Evolutionary conservation across 441 rosid genomes (phyloP).

Genomic region (Gossypium schwendimanii): DNA sequence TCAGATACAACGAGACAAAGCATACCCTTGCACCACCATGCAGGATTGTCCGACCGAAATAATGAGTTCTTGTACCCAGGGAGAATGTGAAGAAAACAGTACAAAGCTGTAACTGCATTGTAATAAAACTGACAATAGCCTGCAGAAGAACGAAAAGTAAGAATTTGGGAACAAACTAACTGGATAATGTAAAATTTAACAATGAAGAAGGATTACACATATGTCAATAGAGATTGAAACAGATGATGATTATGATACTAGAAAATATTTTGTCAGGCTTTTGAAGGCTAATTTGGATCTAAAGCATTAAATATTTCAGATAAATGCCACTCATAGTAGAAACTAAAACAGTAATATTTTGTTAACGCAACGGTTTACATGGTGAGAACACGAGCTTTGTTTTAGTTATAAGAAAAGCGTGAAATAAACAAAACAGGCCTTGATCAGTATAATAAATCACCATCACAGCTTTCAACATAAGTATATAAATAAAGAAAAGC

Average conservation of each 20-base stretch:
- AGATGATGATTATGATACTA: background rate
- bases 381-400: too few relatives aligned
- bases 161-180: background rate
- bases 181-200: background rate
- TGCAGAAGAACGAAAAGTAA: constrained; percentile 27
- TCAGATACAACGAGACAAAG: constrained; percentile 6
- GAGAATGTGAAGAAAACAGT: constrained; percentile 98
- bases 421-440: background rate
- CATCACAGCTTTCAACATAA: background rate
- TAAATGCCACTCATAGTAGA: background rate
- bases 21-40: constrained; percentile 98
- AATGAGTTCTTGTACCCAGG: constrained; percentile 91
- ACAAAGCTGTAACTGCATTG: constrained; percentile 97
- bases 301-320: background rate
- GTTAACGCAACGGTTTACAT: too few relatives aligned
- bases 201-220: background rate
- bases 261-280: background rate
- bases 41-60: constrained; percentile 94
- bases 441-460: background rate
- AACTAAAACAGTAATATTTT: background rate
- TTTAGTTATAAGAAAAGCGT: background rate
- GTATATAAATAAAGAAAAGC: too few relatives aligned
- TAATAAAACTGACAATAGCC: constrained; percentile 87
- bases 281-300: background rate
- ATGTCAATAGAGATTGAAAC: background rate